These are phyloP conservation scores for Globisporangium spinosum DNA, from an alignment of 352 stramenopile genomes.

Conservation along the genomic window DNA sequence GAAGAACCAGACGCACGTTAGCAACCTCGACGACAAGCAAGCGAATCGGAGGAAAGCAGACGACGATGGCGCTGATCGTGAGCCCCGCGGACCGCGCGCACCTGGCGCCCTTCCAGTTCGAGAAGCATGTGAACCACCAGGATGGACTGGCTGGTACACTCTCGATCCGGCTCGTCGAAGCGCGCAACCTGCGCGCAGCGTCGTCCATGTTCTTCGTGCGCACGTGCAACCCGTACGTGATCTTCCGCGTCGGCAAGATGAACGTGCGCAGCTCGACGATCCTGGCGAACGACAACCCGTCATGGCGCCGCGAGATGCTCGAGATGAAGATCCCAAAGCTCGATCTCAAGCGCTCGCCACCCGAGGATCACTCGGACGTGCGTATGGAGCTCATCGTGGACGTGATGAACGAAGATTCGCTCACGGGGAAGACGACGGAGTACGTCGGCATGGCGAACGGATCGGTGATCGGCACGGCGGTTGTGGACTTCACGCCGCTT, in stretches of 20 bases:
- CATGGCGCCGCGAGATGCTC: constrained; percentile 67
- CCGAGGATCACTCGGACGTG: constrained; percentile 68
- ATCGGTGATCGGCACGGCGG: constrained; percentile 69
- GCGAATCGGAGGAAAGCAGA: not conserved
- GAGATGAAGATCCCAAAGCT: constrained; percentile 77
- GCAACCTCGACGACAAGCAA: not conserved
- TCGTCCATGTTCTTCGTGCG: constrained; percentile 82
- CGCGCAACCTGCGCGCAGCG: constrained; percentile 61
- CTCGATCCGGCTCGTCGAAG: constrained; percentile 67
- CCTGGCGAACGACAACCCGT: constrained; percentile 64
- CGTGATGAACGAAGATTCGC: constrained; percentile 81
- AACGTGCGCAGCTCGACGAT: constrained; percentile 68
- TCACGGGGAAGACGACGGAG: constrained; percentile 72
- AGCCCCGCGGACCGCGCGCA: constrained; percentile 32
- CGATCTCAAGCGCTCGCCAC: constrained; percentile 46
- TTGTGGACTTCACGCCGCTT: constrained; percentile 63
- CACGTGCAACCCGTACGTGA: constrained; percentile 83
- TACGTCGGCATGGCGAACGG: constrained; percentile 73
- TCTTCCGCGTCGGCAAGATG: constrained; percentile 76
- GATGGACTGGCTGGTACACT: constrained; percentile 67
- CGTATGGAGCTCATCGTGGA: constrained; percentile 72
- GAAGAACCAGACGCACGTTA: constrained; percentile 3
- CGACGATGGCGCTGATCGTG: constrained; percentile 30
- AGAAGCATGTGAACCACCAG: constrained; percentile 78
- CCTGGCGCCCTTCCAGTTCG: constrained; percentile 60